phyloP scores from a whole-genome alignment of 805 yeast species.

The Candida caryicola region DNA sequence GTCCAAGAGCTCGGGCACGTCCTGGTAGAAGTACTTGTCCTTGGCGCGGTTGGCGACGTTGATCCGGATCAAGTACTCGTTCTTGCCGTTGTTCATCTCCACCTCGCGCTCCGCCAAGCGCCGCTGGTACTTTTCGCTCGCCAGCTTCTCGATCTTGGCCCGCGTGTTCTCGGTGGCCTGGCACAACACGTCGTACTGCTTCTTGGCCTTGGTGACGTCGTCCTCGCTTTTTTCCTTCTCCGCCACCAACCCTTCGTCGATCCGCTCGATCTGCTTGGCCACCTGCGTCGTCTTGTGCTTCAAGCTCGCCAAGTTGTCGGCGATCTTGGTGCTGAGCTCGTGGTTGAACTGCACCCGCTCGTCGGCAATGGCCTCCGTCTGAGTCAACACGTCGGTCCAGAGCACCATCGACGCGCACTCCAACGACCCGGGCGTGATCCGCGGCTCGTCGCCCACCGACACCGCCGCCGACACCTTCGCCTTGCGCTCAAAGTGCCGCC shows the following conservation, averaged over 20 bases:
- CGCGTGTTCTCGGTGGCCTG: conserved; percentile 77
- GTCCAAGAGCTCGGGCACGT: conserved; percentile 86
- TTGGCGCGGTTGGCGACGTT: conserved; percentile 85
- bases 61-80: conserved; percentile 74
- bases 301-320: conserved; percentile 57
- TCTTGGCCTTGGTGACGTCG: conserved; percentile 63
- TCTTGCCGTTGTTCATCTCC: conserved; percentile 88
- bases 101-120: conserved; percentile 59
- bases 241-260: conserved; percentile 56
- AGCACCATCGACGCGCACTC: conserved; percentile 84
- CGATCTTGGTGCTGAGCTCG: conserved; percentile 58
- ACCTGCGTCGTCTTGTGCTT: conserved; percentile 53
- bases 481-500: conserved; percentile 72
- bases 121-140: conserved; percentile 48
- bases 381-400: conserved; percentile 85
- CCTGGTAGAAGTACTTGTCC: conserved; percentile 91
- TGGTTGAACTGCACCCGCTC: conserved; percentile 59
- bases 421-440: conserved; percentile 90
- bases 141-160: conserved; percentile 61
- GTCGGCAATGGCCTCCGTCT: conserved; percentile 74
- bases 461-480: conserved; percentile 63
- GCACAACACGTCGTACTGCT: conserved; percentile 78
- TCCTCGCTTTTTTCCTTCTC: conserved; percentile 49
- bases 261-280: conserved; percentile 52
- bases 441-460: conserved; percentile 89